These are phyloP conservation scores for Yamadazyma phyllophila DNA, from an alignment of 805 yeast species.

Conservation along the genomic window DNA sequence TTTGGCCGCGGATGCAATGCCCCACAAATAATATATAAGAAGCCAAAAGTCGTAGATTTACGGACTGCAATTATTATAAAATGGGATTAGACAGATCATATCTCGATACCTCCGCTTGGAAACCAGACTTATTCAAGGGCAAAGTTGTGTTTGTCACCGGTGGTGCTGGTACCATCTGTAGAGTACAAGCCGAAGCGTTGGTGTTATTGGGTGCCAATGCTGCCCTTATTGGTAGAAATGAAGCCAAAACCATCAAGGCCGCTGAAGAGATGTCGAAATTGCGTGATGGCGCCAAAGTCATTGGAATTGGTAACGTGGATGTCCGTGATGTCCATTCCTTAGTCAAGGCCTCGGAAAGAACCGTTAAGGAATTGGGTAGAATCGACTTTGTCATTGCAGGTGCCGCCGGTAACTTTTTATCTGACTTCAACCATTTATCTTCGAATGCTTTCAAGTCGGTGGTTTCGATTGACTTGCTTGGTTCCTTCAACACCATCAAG, in stretches of 20 bases:
- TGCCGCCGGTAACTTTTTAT: conserved; percentile 91
- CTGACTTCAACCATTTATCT: conserved; percentile 75
- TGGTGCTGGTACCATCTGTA: conserved; percentile 94
- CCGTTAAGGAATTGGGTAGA: conserved; percentile 68
- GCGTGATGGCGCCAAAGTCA: conserved; percentile 60
- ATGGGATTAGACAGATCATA: conserved; percentile 31
- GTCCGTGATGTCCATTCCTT: conserved; percentile 70
- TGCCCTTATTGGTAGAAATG: conserved; percentile 78
- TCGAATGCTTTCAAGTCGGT: conserved; percentile 89
- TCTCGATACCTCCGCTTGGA: conserved; percentile 34
- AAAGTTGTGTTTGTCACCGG: conserved; percentile 92
- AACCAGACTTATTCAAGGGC: conserved; percentile 69
- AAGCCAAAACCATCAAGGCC: conserved; percentile 59
- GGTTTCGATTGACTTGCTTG: conserved; percentile 80
- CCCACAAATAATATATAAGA: conserved; percentile 5
- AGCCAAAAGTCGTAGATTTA: background rate
- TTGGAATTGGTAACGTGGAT: conserved; percentile 73
- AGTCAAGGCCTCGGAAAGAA: conserved; percentile 57
- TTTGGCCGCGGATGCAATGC: conserved; percentile 4
- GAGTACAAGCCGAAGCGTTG: conserved; percentile 84
- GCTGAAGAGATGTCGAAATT: conserved; percentile 63
- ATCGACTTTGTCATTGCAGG: conserved; percentile 91
- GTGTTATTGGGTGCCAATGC: conserved; percentile 84
- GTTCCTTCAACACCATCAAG: conserved; percentile 86
- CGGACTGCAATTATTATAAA: background rate